phyloP scores from a whole-genome alignment of 2,329 filamentous ascomycete species.

The Diaporthe longicolla region DNA sequence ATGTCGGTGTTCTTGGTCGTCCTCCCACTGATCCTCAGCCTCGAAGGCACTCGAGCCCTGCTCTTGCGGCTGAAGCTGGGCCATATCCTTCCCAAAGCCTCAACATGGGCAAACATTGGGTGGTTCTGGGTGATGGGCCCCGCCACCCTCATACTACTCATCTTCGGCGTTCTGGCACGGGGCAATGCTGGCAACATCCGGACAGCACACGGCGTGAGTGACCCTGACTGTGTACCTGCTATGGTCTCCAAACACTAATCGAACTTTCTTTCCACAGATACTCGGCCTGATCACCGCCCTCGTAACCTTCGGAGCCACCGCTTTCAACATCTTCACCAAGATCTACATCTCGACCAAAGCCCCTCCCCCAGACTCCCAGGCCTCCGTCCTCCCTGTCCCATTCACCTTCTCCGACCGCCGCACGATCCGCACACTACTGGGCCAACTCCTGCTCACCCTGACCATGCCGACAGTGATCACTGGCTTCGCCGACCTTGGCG shows the following conservation, averaged over 20 bases:
- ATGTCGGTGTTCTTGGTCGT: slow-evolving; percentile 47
- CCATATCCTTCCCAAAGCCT: slow-evolving; percentile 46
- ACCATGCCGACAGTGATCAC: slow-evolving; percentile 45
- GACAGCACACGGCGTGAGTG: slow-evolving; percentile 50
- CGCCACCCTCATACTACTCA: slow-evolving; percentile 45
- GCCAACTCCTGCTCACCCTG: slow-evolving; percentile 49
- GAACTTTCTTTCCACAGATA: slow-evolving; percentile 44
- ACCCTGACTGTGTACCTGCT: no score
- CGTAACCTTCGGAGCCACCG: slow-evolving; percentile 46
- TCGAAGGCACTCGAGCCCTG: slow-evolving; percentile 49
- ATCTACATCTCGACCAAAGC: slow-evolving; percentile 26
- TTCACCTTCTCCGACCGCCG: slow-evolving; percentile 30
- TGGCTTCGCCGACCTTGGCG: slow-evolving; percentile 50
- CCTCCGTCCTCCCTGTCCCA: slow-evolving; percentile 5
- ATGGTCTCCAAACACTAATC: no score
- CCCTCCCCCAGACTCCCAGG: not conserved
- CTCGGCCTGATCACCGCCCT: slow-evolving; percentile 49
- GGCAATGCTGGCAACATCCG: slow-evolving; percentile 48
- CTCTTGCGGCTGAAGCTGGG: slow-evolving; percentile 45
- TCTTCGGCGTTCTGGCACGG: slow-evolving; percentile 48
- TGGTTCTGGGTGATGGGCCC: slow-evolving; percentile 49
- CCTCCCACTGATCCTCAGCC: slow-evolving; percentile 49
- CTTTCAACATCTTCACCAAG: slow-evolving; percentile 48
- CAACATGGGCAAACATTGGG: slow-evolving; percentile 47
- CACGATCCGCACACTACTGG: slow-evolving; percentile 43